phyloP scores from a whole-genome alignment of 768 basidiomycete species.

The Neoboletus subvelutipes region DNA sequence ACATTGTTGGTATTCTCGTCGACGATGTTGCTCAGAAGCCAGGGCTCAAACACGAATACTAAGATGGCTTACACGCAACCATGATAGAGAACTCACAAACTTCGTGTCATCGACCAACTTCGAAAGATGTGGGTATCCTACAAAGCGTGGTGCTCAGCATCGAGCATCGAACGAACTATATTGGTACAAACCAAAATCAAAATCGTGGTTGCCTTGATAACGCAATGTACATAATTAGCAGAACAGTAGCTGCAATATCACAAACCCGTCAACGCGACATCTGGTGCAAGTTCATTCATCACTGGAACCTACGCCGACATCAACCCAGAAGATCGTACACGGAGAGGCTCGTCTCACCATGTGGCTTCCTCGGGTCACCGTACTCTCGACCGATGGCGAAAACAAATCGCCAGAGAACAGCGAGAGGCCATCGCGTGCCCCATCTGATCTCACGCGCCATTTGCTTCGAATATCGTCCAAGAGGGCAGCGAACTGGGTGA shows the following conservation, averaged over 20 bases:
- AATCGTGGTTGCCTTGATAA: conserved; percentile 81
- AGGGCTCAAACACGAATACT: conserved; percentile 57
- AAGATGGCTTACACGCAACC: background rate
- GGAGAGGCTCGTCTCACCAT: conserved; percentile 53
- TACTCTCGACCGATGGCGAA: conserved; percentile 82
- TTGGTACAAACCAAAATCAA: conserved; percentile 68
- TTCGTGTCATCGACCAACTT: conserved; percentile 68
- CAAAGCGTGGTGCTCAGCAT: background rate
- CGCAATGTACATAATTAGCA: conserved; percentile 7
- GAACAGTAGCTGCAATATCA: no score
- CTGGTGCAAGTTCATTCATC: conserved; percentile 76
- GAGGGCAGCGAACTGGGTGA: conserved; percentile 79
- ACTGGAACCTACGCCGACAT: conserved; percentile 66
- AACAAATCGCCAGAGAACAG: conserved; percentile 91
- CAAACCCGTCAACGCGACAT: conserved; percentile 78
- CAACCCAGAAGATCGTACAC: background rate
- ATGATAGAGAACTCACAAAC: conserved; percentile 51
- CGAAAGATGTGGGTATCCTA: conserved; percentile 63
- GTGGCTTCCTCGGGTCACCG: conserved; percentile 87
- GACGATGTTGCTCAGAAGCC: conserved; percentile 87
- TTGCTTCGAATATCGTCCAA: conserved; percentile 58
- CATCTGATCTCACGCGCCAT: conserved; percentile 52
- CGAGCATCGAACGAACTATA: background rate
- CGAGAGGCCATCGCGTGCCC: conserved; percentile 66
- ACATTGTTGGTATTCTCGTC: conserved; percentile 61